Base-by-base conservation (phyloP, 495 filamentous ascomycete species). In the Tuber umbilicatum region DNA sequence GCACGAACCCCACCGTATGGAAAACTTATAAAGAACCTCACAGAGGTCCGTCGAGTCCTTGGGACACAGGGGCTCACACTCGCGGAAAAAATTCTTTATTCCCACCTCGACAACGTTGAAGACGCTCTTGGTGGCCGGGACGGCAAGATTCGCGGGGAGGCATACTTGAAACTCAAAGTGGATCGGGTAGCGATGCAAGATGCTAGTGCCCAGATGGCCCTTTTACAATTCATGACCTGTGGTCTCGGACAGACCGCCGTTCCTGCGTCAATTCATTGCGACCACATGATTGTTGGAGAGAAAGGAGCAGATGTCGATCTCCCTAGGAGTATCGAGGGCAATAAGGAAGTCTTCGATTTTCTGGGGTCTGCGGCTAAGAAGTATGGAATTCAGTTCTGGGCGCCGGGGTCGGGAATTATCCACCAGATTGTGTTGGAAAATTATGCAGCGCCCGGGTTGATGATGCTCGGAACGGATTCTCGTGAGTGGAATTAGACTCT, bases 391-490 rank as follows among this genome's bases (percentile, higher is more conserved):
- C 94, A 97, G 83, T 99, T 99, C 84, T 99, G 95, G 95, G 93
- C 95, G 2, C 95, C 95, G 0, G 96, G 96, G 71, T 95, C 95
- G n/a, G 95, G 95, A 75, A 99, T 99, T 75, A 99, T 99, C 78
- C 95, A 99, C 85, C 95, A 99, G 87, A 96, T 92, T 74, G 95
- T 99, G 67, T 86, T 99, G 79, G 95, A 99, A 86, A 98, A 98
- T 85, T 99, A 99, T 82, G 92, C 95, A n/a, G 90, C 93, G 6
- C 95, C 95, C 6, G 95, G 95, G 68, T 83, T 97, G 81, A 97
- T 99, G 95, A 97, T 98, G 94, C 88, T 99, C n/a, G 95, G 95
- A 74, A 99, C 95, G 47, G 95, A 99, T 84, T 97, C 94, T 82
- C 95, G 80, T 78, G 73, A 69, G 78, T 70, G 17, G 14, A 55